Evolutionary conservation across 2,329 filamentous ascomycete genomes (phyloP).

Genomic region (Fusarium sp.): DNA sequence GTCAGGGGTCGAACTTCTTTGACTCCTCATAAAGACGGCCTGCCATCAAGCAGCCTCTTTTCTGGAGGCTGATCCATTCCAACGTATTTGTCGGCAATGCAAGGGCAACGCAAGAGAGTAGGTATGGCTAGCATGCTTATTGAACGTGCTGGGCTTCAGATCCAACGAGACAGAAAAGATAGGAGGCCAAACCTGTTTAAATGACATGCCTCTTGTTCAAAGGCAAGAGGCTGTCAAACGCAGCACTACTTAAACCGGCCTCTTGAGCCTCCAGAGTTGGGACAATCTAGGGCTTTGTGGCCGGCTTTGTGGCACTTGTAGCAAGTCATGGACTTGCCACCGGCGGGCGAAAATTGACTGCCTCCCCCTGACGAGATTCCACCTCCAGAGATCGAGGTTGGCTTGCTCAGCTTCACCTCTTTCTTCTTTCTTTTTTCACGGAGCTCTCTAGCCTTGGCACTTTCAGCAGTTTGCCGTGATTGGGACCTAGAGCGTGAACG

Average conservation of each 20-base stretch:
- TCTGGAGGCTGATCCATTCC: neutral
- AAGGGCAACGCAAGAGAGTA: neutral
- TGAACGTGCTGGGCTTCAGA: neutral
- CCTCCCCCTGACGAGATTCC: conserved; percentile 60
- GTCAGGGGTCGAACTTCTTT: neutral
- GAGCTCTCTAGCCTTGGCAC: conserved; percentile 57
- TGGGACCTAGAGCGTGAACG: conserved; percentile 51
- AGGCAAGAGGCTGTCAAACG: neutral
- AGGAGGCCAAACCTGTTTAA: conserved; percentile 2
- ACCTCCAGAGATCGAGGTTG: conserved; percentile 64
- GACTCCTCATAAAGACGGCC: neutral
- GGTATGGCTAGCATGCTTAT: neutral
- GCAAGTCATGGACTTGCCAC: conserved; percentile 57
- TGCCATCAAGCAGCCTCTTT: neutral
- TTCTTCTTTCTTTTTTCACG: conserved; percentile 71
- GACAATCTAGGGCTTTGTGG: conserved; percentile 69
- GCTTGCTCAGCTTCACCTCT: conserved; percentile 72
- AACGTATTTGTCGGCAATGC: neutral
- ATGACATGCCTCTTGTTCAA: neutral
- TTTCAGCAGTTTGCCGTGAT: conserved; percentile 44
- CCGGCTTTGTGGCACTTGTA: conserved; percentile 70
- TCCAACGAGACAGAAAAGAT: neutral
- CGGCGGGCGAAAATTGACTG: conserved; percentile 38
- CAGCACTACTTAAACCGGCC: conserved; percentile 24
- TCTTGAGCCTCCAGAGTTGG: conserved; percentile 46